A percentile compares a stretch with the other conserved stretches of the same genome.
Conservation (phyloP, 1,139 yeast species). For the Keqinozyma sinolaborantium region DNA sequence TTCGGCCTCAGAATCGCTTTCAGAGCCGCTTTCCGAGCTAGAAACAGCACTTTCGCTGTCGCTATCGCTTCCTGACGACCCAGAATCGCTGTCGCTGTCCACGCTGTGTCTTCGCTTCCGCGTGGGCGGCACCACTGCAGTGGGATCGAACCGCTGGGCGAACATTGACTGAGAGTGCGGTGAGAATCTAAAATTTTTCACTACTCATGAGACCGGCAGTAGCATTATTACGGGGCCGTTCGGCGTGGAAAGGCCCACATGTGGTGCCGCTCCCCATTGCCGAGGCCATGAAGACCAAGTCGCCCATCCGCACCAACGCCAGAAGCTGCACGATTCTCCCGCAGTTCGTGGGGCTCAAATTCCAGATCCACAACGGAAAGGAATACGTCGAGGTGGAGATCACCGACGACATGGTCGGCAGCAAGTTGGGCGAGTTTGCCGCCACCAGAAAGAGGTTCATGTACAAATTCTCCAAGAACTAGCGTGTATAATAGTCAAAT, state of each 20-base stretch:
- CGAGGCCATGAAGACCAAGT: conserved; percentile 74
- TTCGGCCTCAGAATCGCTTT: not conserved
- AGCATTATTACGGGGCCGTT: conserved; percentile 52
- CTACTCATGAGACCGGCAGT: conserved; percentile 55
- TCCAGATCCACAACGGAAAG: conserved; percentile 94
- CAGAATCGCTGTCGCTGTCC: conserved; percentile 10
- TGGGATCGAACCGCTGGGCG: conserved; percentile 62
- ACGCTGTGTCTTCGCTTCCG: conserved; percentile 7
- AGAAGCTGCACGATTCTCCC: conserved; percentile 93
- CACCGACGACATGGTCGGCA: conserved; percentile 97
- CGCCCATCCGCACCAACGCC: conserved; percentile 92
- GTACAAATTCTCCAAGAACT: conserved; percentile 71
- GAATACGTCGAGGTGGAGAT: conserved; percentile 87
- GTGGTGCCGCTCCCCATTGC: conserved; percentile 90
- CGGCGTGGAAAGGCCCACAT: conserved; percentile 93
- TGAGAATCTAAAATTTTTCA: conserved; percentile 2
- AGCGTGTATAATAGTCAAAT: conserved; percentile 7
- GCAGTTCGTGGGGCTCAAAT: conserved; percentile 88
- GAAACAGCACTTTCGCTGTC: conserved; percentile 6
- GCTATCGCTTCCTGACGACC: conserved; percentile 8
- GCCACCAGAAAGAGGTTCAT: conserved; percentile 86
- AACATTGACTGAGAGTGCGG: conserved; percentile 37
- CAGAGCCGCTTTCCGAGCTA: conserved; percentile 1
- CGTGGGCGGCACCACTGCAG: conserved; percentile 18
- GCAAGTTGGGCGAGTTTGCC: conserved; percentile 92